Base-by-base conservation (phyloP, 164 flowering plant species). In the Chimonanthus praecox region DNA sequence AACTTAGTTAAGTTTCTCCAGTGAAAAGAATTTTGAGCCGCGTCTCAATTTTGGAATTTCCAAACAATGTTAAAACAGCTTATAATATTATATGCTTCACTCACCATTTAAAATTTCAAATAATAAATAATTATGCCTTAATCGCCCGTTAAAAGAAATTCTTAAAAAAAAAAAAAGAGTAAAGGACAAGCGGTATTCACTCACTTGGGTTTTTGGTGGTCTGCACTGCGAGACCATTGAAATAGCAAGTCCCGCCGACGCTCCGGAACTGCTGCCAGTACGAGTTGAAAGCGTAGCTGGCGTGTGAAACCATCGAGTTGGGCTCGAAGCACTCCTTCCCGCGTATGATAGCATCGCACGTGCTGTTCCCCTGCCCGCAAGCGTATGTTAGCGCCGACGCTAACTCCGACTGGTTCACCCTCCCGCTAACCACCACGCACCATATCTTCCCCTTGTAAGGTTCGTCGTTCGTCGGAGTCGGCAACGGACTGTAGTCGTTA, bases 371-470 rank as follows among this genome's bases (percentile, higher is more conserved):
- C 83, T 89, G 92, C 4, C 88, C 85, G 75, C 99, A 95, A 0
- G 99, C 97, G 79, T 88, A 96, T 20, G 86, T 48, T 54, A 92
- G 15, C 3, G 98, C 98, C 20, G 74, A 70, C 2, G 68, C 88
- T 75, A 93, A 20, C 45, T 49, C 88, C 1, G 84, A 80, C 78
- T 3, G 11, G 64, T 88, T 92, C 49, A 15, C 49, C 60, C n/a
- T 4, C 7, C 80, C 89, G 5, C 82, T 87, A 46, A 61, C 61
- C 21, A 70, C 97, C 71, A 92, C 92, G 74, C 98, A 96, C 97
- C 98, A 94, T 64, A 96, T 78, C 85, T 82, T 86, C 76, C 97
- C 98, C 75, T 81, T 86, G 72, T 90, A 90, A n/a, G 88, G 91
- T 80, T 79, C 81, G 74, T 93, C 86, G 58, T 90, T 92, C 21